Conservation (phyloP, 495 filamentous ascomycete genomes). For the Penicillium bovifimosum region DNA sequence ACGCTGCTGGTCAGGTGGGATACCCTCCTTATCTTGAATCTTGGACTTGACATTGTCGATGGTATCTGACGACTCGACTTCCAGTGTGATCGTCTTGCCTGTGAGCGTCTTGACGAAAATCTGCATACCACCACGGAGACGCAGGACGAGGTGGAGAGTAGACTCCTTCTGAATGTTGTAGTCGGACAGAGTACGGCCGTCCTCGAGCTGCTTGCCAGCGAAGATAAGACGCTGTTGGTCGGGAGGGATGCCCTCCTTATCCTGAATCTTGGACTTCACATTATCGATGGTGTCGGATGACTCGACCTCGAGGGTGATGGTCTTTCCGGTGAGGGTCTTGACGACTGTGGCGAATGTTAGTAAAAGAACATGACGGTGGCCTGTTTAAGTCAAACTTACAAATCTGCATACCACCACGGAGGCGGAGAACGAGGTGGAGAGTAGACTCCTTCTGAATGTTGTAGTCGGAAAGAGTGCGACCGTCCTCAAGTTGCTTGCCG, state of each 20-base stretch:
- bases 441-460: constrained; percentile 99
- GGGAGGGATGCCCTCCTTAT: constrained; percentile 73
- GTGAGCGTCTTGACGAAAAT: constrained; percentile 70
- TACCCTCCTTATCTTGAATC: constrained; percentile 97
- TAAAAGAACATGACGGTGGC: constrained; percentile 7
- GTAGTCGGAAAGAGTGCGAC: constrained; percentile 93
- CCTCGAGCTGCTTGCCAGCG: constrained; percentile 67
- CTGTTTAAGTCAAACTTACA: constrained; percentile 49
- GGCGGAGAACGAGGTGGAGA: constrained; percentile 91
- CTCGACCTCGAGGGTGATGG: constrained; percentile 97
- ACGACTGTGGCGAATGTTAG: constrained; percentile 49
- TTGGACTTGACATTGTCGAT: constrained; percentile 99
- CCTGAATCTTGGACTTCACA: constrained; percentile 77
- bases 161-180: constrained; percentile 74
- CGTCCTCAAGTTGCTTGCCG: constrained; percentile 96
- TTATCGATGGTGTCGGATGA: constrained; percentile 96
- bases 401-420: constrained; percentile 99
- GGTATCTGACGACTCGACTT: constrained; percentile 76
- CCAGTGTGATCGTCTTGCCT: constrained; percentile 67
- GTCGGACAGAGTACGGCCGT: constrained; percentile 64
- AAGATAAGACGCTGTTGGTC: constrained; percentile 74
- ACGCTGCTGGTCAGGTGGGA: constrained; percentile 90
- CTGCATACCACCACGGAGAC: constrained; percentile 71
- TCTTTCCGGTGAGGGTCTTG: constrained; percentile 93
- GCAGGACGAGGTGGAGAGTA: constrained; percentile 63